Conservation (phyloP, 2,329 filamentous ascomycete species). For the Aspergillus quadrilineatus region DNA sequence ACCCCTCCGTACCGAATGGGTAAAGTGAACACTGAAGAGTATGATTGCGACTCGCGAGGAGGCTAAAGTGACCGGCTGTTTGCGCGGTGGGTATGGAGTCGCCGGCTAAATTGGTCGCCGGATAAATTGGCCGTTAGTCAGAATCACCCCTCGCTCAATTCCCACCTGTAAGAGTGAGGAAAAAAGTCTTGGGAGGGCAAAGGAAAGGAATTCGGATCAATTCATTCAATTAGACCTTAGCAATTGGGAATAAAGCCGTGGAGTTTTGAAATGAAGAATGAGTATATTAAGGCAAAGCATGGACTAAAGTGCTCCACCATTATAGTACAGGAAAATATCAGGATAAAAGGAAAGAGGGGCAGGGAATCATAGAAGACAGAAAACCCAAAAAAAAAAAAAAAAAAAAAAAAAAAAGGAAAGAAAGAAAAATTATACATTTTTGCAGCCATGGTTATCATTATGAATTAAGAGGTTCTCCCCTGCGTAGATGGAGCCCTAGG, state of each 20-base stretch:
- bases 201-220: neutral
- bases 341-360: neutral
- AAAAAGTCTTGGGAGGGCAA: neutral
- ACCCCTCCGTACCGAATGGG: constrained; percentile 5
- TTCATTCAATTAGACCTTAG: constrained; percentile 2
- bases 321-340: constrained; percentile 2
- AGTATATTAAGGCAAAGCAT: neutral
- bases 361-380: neutral
- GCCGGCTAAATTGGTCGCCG: constrained; percentile 15
- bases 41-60: neutral
- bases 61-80: constrained; percentile 14
- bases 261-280: neutral
- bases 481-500: neutral
- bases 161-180: constrained; percentile 1
- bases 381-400: neutral
- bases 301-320: constrained; percentile 2
- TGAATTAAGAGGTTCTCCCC: constrained; percentile 3
- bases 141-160: neutral
- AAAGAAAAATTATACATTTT: constrained; percentile 7
- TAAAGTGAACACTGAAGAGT: neutral
- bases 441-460: constrained; percentile 31
- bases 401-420: neutral
- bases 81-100: neutral
- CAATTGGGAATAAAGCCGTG: neutral
- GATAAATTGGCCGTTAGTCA: constrained; percentile 3